Evolutionary conservation across 768 basidiomycete genomes (phyloP), one percentile per base, ranked within the genome.

Genomic region (Lactarius trivialis): DNA sequence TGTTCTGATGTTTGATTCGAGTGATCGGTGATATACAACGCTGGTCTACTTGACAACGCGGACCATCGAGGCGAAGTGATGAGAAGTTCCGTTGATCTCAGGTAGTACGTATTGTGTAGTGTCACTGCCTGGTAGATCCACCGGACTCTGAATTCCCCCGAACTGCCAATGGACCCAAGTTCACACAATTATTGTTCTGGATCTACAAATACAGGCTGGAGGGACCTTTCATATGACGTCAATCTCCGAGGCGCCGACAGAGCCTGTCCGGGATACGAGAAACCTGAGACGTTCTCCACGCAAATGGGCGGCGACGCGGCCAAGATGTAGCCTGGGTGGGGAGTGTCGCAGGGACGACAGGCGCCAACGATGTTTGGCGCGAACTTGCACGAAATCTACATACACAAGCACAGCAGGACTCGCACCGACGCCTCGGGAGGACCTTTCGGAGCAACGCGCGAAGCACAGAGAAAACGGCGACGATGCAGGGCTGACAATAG

Each of bases 241-340:
- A 64, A 24, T 59, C 48, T 1, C 55, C 62, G 19, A 45, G 11
- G 26, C 53, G 51, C 37, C 39, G 32, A 33, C 61, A 65, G 55
- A 65, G 65, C 52, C 65, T 39, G 39, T 65, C 62, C n/a, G 65
- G 65, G 15, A 65, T 64, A 37, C 65, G 61, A 58, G 65, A 65
- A 15, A 65, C 55, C 28, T 41, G 61, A 19, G 54, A 33, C 21
- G 53, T 34, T 32, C 52, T 54, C 56, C 57, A 21, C 19, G 45
- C 26, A 41, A 58, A 50, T 21, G 56, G 41, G 11, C 56, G 43
- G 12, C 55, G 51, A 30, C 56, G 54, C 8, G 32, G 41, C 28
- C 53, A 58, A 50, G 53, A 41, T 26, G 32, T 41, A 51, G 53
- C 48, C 12, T 14, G 61, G 48, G 55, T 30, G 17, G 52, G 6